Percentiles rank a stretch among this genome's conserved stretches.
Evolutionary conservation across 1,284 basidiomycete genomes (phyloP).

Genomic region (Ganoderma boninense): DNA sequence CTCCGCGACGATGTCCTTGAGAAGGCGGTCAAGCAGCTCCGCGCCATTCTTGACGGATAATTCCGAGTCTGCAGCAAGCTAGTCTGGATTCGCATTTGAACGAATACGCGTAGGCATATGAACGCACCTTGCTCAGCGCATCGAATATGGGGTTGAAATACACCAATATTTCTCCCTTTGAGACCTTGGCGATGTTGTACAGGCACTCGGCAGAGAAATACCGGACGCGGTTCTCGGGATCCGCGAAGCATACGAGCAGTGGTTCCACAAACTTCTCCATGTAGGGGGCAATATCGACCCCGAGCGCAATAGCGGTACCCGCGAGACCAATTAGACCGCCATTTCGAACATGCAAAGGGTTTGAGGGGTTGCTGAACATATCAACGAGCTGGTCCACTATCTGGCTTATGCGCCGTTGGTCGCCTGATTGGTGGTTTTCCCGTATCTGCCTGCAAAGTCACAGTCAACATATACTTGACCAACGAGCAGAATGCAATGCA

Average conservation of each 20-base stretch:
- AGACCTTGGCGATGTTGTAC: conserved; percentile 99
- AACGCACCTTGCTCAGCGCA: conserved; percentile 89
- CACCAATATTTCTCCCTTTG: conserved; percentile 95
- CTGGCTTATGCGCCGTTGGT: conserved; percentile 82
- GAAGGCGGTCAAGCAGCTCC: conserved; percentile 94
- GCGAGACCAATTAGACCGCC: conserved; percentile 97
- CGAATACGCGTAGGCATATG: not conserved
- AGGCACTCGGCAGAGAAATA: conserved; percentile 98
- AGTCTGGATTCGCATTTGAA: conserved; percentile 21
- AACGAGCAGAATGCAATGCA: not conserved
- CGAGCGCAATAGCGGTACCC: conserved; percentile 94
- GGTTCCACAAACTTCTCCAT: conserved; percentile 94
- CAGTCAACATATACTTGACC: conserved; percentile 38
- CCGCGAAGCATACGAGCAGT: conserved; percentile 93
- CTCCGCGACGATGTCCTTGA: conserved; percentile 98
- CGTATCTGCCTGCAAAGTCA: conserved; percentile 69
- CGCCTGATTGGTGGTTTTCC: conserved; percentile 84
- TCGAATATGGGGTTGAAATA: conserved; percentile 99
- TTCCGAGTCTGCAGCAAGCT: conserved; percentile 98
- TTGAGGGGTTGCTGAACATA: conserved; percentile 85
- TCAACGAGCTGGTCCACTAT: conserved; percentile 97
- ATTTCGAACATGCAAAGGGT: conserved; percentile 90
- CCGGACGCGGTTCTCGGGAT: conserved; percentile 94
- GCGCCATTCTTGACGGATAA: conserved; percentile 98
- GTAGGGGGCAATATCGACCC: conserved; percentile 92